Conservation (phyloP, 2,329 filamentous ascomycete genomes). For the Teratosphaeria epicoccoides region DNA sequence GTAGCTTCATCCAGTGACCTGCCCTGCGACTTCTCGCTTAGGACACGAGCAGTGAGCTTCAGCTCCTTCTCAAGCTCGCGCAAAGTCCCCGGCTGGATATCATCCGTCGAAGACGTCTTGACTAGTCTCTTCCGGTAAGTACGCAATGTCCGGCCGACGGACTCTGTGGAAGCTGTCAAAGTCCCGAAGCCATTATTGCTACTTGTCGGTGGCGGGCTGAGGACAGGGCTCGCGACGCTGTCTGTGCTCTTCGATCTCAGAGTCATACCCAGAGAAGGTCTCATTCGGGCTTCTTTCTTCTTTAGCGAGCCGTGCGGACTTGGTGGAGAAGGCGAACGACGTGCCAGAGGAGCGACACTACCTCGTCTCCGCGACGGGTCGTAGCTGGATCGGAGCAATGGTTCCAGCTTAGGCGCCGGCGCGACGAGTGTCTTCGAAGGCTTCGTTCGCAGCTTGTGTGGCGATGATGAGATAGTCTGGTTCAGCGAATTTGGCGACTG, state of each 20-base stretch:
- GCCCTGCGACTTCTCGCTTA: constrained; percentile 33
- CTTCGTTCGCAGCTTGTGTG: constrained; percentile 45
- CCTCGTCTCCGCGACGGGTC: constrained; percentile 11
- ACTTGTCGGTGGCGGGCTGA: constrained; percentile 5
- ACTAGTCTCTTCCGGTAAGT: constrained; percentile 48
- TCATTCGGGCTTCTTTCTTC: constrained; percentile 22
- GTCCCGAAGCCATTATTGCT: constrained; percentile 34
- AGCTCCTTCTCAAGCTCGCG: constrained; percentile 50
- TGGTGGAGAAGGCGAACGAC: constrained; percentile 36
- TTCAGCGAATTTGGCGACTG: constrained; percentile 27
- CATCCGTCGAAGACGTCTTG: constrained; percentile 34
- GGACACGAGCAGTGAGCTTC: constrained; percentile 34
- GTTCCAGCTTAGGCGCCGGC: constrained; percentile 34
- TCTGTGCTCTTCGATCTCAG: constrained; percentile 35
- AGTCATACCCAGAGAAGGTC: constrained; percentile 42
- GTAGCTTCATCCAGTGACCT: constrained; percentile 32
- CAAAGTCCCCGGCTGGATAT: constrained; percentile 35
- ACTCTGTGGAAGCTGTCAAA: constrained; percentile 44
- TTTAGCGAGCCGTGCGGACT: constrained; percentile 10
- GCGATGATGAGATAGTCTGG: constrained; percentile 27
- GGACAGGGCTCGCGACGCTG: constrained; percentile 17
- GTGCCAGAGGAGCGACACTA: constrained; percentile 12
- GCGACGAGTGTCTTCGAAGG: constrained; percentile 43
- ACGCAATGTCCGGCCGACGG: constrained; percentile 46
- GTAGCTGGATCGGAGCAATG: constrained; percentile 24